Base-by-base conservation (phyloP, 352 stramenopile species). In the Globisporangium radiosum region DNA sequence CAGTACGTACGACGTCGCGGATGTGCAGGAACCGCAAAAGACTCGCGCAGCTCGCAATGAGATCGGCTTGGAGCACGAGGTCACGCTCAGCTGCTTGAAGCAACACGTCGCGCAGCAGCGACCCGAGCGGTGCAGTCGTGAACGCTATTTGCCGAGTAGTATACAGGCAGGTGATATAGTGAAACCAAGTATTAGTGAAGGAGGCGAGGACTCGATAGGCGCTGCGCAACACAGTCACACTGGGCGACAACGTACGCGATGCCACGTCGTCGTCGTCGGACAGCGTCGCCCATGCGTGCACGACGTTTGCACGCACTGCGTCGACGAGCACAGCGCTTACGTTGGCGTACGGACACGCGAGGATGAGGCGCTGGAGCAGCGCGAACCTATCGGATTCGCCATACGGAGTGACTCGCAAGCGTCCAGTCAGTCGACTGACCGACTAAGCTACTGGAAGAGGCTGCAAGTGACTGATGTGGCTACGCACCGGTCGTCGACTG, bases 271-370 rank as follows among this genome's bases (percentile, higher is more conserved):
- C 53, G 13, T 71, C 57, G 10, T 33, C 25, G 2, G 25, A 33
- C 25, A 62, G 52, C 1, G 64, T 69, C 37, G 62, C 64, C 80
- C 78, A 92, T 0, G 42, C 56, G 7, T 60, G 49, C 10, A 88
- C 74, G 17, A 66, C 66, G 47, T 85, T 77, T 7, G 53, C 58
- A 58, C 83, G 76, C 39, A 88, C 55, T 55, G 70, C 71, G 68
- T 93, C 83, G 7, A 93, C 56, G 14, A 93, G 52, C 15, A 87
- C 69, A 5, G 83, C 83, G 9, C 66, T 60, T 11, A 90, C 77
- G 17, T 93, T 93, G 8, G 72, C 81, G 56, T 91, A 93, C 3
- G 81, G 83, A 47, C 83, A 93, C 42, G 76, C 71, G 13, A 81
- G 54, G 4, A 70, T 55, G 13, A 92, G 45, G 14, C 47, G 50